phyloP scores from a whole-genome alignment of 371 early-diverging fungal genomes.

The Syncephalis plumigaleata region DNA sequence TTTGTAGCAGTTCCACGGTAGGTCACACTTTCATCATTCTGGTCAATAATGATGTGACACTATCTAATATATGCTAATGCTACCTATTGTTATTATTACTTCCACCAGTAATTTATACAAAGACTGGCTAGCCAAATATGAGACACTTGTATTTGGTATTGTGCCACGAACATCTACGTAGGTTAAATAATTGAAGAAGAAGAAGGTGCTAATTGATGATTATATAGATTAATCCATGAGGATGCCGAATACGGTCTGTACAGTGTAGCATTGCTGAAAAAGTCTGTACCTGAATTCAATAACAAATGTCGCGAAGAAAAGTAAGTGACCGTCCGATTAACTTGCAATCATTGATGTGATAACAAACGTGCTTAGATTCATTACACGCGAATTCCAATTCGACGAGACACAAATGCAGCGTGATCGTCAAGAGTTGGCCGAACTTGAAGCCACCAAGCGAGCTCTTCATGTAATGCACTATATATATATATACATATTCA shows the following conservation, averaged over 20 bases:
- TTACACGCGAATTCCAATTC: slow-evolving; percentile 87
- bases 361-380: slow-evolving; percentile 31
- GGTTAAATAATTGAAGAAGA: slow-evolving; percentile 11
- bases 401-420: slow-evolving; percentile 54
- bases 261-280: slow-evolving; percentile 79
- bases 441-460: slow-evolving; percentile 50
- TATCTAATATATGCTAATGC: too few relatives aligned
- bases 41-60: slow-evolving; percentile 1
- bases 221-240: slow-evolving; percentile 58
- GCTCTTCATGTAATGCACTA: slow-evolving; percentile 43
- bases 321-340: too few relatives aligned
- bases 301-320: slow-evolving; percentile 74
- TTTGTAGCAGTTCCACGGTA: slow-evolving; percentile 92
- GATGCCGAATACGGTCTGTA: slow-evolving; percentile 88
- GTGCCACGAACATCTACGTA: slow-evolving; percentile 89
- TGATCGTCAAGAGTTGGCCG: slow-evolving; percentile 55
- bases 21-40: slow-evolving; percentile 3
- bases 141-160: slow-evolving; percentile 78
- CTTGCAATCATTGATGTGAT: too few relatives aligned
- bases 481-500: neutral
- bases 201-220: neutral
- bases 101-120: slow-evolving; percentile 44
- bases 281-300: slow-evolving; percentile 74
- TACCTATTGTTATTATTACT: neutral
- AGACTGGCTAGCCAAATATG: slow-evolving; percentile 75